Evolutionary conservation across 176 grass and related monocot genomes (phyloP).

Genomic region (Hordeum vulgare): DNA sequence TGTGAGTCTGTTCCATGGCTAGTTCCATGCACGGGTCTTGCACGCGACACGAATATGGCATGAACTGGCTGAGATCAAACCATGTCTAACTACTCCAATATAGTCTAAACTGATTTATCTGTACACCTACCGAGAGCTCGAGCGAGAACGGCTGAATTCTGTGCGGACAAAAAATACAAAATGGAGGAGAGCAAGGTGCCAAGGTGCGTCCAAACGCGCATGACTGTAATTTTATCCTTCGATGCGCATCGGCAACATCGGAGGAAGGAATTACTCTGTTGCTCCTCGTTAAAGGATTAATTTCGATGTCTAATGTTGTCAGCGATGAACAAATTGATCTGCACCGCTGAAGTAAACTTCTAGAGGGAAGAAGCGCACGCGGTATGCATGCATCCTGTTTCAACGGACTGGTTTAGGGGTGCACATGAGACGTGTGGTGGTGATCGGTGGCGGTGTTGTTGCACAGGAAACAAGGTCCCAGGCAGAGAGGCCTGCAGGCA

Average conservation of each 20-base stretch:
- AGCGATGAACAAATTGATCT: neutral
- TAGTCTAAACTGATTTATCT: no score
- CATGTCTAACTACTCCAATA: no score
- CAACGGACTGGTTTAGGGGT: no score
- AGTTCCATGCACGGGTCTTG: neutral
- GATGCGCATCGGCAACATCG: no score
- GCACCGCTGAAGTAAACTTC: neutral
- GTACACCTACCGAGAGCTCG: no score
- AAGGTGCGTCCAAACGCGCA: neutral
- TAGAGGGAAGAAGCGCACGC: neutral
- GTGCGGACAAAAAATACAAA: no score
- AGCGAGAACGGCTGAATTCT: no score
- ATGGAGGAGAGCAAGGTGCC: neutral
- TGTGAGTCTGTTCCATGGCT: neutral
- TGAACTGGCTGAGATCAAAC: neutral
- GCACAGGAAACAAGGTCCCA: no score
- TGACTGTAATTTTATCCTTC: neutral
- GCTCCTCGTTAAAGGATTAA: neutral
- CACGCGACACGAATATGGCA: neutral
- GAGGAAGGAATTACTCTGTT: neutral
- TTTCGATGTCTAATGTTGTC: neutral
- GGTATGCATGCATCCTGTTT: no score
- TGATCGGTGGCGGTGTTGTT: no score
- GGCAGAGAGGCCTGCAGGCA: no score
- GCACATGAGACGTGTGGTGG: no score